Base-by-base conservation (phyloP, 495 filamentous ascomycete genomes). In the Penicillium fimorum region DNA sequence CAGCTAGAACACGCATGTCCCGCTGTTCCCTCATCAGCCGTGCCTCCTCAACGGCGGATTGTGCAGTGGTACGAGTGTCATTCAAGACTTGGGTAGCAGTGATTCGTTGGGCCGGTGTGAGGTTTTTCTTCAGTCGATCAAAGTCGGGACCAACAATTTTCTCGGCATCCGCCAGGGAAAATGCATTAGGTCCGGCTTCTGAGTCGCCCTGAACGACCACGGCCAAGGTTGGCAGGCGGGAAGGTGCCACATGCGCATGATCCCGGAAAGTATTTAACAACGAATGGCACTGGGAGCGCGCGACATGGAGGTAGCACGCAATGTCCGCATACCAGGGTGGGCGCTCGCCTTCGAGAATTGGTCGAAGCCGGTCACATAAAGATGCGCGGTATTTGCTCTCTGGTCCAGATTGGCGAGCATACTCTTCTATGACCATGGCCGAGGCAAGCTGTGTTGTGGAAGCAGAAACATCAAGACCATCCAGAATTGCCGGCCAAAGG, bases 131-230 rank as follows among this genome's bases (percentile, higher is more conserved):
- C 48, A 97, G 76, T 51, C 85, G 81, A 45, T 95, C 90, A 64
- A 89, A 98, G 56, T 97, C 92, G 1, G 86, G 78, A 25, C 79
- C 82, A 47, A 94, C 81, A 32, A 94, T 87, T 69, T 89, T 91
- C 58, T 96, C 90, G 2, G 92, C 94, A 62, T 93, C 88, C 1
- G 81, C 76, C 54, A 97, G 78, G 38, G 90, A 94, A 73, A 98
- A 98, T 27, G 94, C 91, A 56, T 86, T 90, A 17, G 90, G 90
- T 11, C 93, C 91, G 42, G 94, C 92, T 64, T 91, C 89, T 1
- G 86, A 70, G 58, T 97, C 93, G 18, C 94, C 95, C 75, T 97
- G 94, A 22, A 95, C 89, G 38, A 97, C 86, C 32, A 92, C 88
- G 51, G 95, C 89, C 37, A 97, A 82, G 11, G 75, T 74, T 3